A percentile compares a stretch with the other conserved stretches of the same genome.
These are phyloP conservation scores for Rhizopus stolonifer DNA, from an alignment of 371 early-diverging fungal genomes.

Conservation along the genomic window DNA sequence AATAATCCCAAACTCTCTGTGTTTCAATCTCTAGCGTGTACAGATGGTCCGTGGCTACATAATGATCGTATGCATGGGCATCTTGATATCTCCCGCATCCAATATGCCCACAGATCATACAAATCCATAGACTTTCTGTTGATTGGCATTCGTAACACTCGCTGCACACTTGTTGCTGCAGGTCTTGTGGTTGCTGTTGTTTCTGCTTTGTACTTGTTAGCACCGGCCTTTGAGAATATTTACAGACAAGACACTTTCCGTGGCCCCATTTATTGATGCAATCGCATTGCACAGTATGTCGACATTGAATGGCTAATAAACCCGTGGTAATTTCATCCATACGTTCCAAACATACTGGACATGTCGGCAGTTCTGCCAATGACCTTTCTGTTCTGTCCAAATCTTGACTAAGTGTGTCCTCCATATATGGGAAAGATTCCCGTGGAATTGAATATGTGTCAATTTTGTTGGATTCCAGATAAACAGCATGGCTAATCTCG, in stretches of 20 bases:
- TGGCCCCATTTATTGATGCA: conserved; percentile 94
- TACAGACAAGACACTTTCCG: conserved; percentile 87
- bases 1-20: conserved; percentile 97
- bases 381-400: background rate
- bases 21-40: conserved; percentile 92
- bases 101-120: conserved; percentile 89
- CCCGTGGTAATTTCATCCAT: conserved; percentile 89
- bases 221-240: conserved; percentile 66
- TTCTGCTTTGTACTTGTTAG: conserved; percentile 17
- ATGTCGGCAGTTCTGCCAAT: conserved; percentile 79
- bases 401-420: conserved; percentile 34
- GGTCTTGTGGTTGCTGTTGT: conserved; percentile 15
- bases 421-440: conserved; percentile 58
- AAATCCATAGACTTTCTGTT: conserved; percentile 86
- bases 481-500: conserved; percentile 76
- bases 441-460: conserved; percentile 51
- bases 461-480: conserved; percentile 64
- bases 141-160: conserved; percentile 76
- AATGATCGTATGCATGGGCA: conserved; percentile 89
- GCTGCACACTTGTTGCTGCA: conserved; percentile 26
- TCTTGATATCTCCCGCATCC: conserved; percentile 82
- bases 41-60: conserved; percentile 72
- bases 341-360: conserved; percentile 94
- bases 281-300: conserved; percentile 90
- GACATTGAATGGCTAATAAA: conserved; percentile 86